Evolutionary conservation across 2,329 filamentous ascomycete genomes (phyloP).

Genomic region (Fusarium bulbicola): DNA sequence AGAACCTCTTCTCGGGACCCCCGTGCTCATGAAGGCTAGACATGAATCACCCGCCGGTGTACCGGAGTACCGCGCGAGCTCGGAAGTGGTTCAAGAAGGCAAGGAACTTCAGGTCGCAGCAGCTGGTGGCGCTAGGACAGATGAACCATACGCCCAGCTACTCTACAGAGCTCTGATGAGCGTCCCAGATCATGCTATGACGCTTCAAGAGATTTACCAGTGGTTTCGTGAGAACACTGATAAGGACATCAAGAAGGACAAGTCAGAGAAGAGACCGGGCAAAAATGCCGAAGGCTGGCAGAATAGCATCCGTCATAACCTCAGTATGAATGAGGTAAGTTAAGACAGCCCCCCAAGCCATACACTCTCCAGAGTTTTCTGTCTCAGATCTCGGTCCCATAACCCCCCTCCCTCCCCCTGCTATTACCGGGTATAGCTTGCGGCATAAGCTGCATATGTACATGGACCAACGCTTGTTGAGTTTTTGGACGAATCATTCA

Average conservation of each 20-base stretch:
- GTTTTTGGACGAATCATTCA: not conserved
- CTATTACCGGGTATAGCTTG: slow-evolving; percentile 5
- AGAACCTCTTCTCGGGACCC: slow-evolving; percentile 25
- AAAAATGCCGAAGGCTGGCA: slow-evolving; percentile 77
- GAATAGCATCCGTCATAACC: slow-evolving; percentile 94
- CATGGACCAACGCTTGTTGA: slow-evolving; percentile 18
- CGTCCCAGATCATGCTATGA: slow-evolving; percentile 73
- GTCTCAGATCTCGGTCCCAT: slow-evolving; percentile 19
- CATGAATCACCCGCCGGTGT: slow-evolving; percentile 7
- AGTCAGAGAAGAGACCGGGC: slow-evolving; percentile 22
- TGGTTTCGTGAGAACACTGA: slow-evolving; percentile 88
- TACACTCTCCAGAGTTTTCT: slow-evolving; percentile 17
- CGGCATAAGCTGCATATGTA: slow-evolving; percentile 14
- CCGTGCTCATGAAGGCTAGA: slow-evolving; percentile 21
- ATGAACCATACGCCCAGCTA: slow-evolving; percentile 82
- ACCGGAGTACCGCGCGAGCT: slow-evolving; percentile 6
- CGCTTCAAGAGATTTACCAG: slow-evolving; percentile 85
- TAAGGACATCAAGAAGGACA: slow-evolving; percentile 75
- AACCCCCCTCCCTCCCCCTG: not conserved
- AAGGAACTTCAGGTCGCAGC: slow-evolving; percentile 4
- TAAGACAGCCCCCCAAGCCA: not conserved
- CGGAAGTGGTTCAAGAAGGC: slow-evolving; percentile 18
- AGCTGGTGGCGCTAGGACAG: slow-evolving; percentile 43
- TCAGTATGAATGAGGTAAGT: slow-evolving; percentile 92
- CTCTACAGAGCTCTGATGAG: slow-evolving; percentile 80